Evolutionary conservation across 768 basidiomycete species (phyloP), one percentile per base, ranked within the genome.

Genomic region (Hebeloma cylindrosporum): DNA sequence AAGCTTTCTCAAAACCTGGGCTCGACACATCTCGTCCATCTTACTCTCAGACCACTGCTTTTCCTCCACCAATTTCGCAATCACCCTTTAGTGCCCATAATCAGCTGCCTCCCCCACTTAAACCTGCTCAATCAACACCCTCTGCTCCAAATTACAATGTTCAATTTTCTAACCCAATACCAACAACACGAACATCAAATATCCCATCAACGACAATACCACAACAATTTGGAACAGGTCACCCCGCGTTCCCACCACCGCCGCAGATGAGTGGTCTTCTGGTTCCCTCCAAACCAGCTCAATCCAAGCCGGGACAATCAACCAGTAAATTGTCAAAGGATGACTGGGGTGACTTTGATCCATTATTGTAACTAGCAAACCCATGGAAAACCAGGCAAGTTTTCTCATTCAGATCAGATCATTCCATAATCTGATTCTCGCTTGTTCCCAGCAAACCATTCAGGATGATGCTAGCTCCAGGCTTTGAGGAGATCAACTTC

Each of bases 291-390:
- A 81, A 74, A 59, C 80, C 82, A 22, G 59, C 76, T 21, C 79
- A 79, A 48, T 70, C 77, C 8, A 65, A 74, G 8, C 75, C 78
- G 57, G 61, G 33, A 42, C 54, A 48, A 38, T 48, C 56, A 14
- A 40, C 71, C 11, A 80, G 80, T 51, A 74, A 71, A 35, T 53
- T 74, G 10, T 74, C 80, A 23, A 85, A 83, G 54, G 75, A 82
- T 51, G 82, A 82, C 47, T 89, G 85, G 85, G 80, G 79, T 17
- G 89, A 88, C 60, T 92, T 92, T 59, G 89, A 92, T 68, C 89
- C 89, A 9, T 66, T 88, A 33, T 73, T 77, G 39, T 85, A 64
- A 45, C 17, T 38, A 39, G n/a, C n/a, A n/a, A n/a, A n/a, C n/a
- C n/a, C n/a, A n/a, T n/a, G n/a, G n/a, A n/a, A n/a, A n/a, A n/a